Evolutionary conservation across 345 rosid species (phyloP), one percentile per base, ranked within the genome.

Genomic region (Citrus hindsii): DNA sequence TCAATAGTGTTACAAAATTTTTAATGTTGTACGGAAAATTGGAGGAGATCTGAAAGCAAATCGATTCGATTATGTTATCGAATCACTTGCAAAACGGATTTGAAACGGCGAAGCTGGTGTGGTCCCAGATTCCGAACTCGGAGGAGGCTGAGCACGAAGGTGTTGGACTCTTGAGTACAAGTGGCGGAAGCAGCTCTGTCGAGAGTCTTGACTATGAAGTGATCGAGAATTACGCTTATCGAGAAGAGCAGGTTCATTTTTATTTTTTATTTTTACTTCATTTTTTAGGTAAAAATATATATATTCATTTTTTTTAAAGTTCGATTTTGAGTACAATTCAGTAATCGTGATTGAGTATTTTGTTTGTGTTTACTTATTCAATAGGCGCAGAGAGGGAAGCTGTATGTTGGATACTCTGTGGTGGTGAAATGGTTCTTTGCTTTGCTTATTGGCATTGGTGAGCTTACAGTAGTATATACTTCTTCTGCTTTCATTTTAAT

Each of bases 181-280:
- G 85, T 55, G 81, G 82, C 75, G 87, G 84, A 9, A 79, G 80
- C 62, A 80, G 78, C 62, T 37, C 64, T 60, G 94, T 89, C 13
- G 93, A 91, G 80, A 95, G 99, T 70, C 99, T 96, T 60, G 99
- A 96, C 67, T 96, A 96, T 51, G 98, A 92, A 85, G 98, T 94
- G 35, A 87, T 94, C 67, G 99, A 96, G 91, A 96, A 96, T 85
- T 67, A 89, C 38, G 98, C 95, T 16, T 96, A 96, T 79, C 84
- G 99, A 82, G 95, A 96, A 87, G 97, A 96, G 59, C 98, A 83
- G 91, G 98, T 95, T 58, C 10, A 3, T 32, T 65, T 60, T 18
- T 53, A 40, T 70, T 74, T 73, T 37, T 75, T 74, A 7, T 61
- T 46, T 25, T 61, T 46, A 12, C 18, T 46, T 53, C 22, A 4